Evolutionary conservation across 1,139 yeast species (phyloP), one percentile per base, ranked within the genome.

Genomic region (Saccharomyces pastorianus): DNA sequence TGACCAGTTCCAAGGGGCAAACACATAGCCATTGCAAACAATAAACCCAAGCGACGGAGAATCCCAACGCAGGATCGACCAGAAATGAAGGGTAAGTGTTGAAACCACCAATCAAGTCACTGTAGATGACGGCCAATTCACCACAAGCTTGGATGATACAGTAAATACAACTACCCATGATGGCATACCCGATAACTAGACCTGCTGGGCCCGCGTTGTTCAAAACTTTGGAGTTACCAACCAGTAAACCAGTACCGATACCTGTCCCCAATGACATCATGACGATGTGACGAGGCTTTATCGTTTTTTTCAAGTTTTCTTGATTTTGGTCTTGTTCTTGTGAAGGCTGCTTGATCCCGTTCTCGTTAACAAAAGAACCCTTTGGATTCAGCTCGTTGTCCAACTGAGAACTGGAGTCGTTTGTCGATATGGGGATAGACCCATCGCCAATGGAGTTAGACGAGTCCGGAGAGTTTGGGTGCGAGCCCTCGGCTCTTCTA

Each of bases 221-320:
- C 61, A 88, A 74, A 1, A 90, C 80, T 17, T 76, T 72, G 50
- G 95, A 96, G 26, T 86, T 79, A 56, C 96, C 96, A 47, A 89
- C 84, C 57, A 82, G 77, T 51, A 85, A 71, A 54, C 93, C 93
- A 3, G 89, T 83, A 72, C 96, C 96, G 55, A 88, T 85, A 60
- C 91, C 85, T 23, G 95, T 88, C 20, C 95, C 96, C 51, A 88
- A 76, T 42, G 95, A 88, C 59, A 89, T 86, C 85, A 85, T 80
- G 62, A 83, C 80, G 56, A 79, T 67, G 62, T 80, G 83, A 54
- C 83, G 70, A 26, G 78, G 73, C 55, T 74, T 74, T 51, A 81
- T 75, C 26, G 79, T 79, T 53, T 81, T 74, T 59, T 78, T 77
- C 53, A 81, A 73, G 13, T 17, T 46, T 66, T 64, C 48, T 53